Base-by-base conservation (phyloP, 2,329 filamentous ascomycete genomes). In the Sarocladium kiliense region DNA sequence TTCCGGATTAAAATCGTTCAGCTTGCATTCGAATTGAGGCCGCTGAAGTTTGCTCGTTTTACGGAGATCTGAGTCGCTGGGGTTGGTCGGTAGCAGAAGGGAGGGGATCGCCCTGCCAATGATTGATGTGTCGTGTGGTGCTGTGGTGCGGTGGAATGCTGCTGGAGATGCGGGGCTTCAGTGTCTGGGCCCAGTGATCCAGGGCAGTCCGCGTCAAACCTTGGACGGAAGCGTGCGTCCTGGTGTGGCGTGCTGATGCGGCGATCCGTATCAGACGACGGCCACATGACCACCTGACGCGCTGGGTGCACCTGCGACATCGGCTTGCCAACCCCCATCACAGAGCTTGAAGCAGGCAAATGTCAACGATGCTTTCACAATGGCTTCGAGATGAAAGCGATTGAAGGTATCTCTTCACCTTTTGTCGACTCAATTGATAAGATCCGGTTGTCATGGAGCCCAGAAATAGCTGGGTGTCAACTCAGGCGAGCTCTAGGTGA, bases 201-300 rank as follows among this genome's bases (percentile, higher is more conserved):
- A 30, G 5, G 36, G 44, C 12, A 30, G 47, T 36, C 47, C 26
- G 47, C 11, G 47, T 23, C 47, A 51, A 51, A 51, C 47, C 47
- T 51, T 51, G 27, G 23, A 47, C 18, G 21, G 44, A 23, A 47
- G 44, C 44, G 44, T 21, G 44, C 27, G 44, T n/a, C n/a, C n/a
- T 39, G 36, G 36, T 26, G 30, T 51, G 47, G 47, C 47, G 47
- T 23, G 47, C 47, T 51, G 47, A 51, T 32, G 47, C 47, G 47
- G 47, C 47, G 47, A 51, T 51, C 27, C 19, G 47, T 51, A 23
- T 51, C 47, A 36, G 26, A 36, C 27, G 27, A 36, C 47, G 27
- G 19, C n/a, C 47, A 51, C 47, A 51, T 51, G 47, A 51, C 47
- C 47, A 32, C 47, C 5, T 36, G 23, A 51, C 26, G 44, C n/a